Evolutionary conservation across 345 rosid species (phyloP).

Genomic region (Salix udensis): DNA sequence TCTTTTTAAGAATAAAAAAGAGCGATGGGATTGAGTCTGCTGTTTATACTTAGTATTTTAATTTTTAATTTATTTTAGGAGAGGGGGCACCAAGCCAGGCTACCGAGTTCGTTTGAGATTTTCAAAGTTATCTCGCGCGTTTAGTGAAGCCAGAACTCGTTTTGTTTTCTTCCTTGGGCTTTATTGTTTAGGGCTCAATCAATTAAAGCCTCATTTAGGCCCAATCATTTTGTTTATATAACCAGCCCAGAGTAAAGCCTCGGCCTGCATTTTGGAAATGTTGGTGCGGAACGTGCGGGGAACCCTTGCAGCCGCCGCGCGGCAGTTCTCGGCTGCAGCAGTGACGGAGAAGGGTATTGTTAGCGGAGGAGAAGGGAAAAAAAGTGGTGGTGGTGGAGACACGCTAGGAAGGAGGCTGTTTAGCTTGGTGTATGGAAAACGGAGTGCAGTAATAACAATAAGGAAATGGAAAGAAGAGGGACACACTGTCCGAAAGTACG

Average conservation of each 20-base stretch:
- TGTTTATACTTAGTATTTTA: background rate
- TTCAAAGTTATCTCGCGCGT: background rate
- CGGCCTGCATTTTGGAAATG: constrained; percentile 17
- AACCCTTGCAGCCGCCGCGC: constrained; percentile 33
- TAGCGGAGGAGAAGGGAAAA: constrained; percentile 5
- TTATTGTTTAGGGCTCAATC: background rate
- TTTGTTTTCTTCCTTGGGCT: background rate
- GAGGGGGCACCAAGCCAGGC: background rate
- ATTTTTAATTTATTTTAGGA: background rate
- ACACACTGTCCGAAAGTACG: constrained; percentile 58
- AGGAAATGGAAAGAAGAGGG: constrained; percentile 78
- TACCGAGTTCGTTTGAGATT: background rate
- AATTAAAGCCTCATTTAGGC: background rate
- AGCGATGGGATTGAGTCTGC: background rate
- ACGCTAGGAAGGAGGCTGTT: constrained; percentile 68
- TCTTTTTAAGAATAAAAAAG: background rate
- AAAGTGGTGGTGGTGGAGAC: constrained; percentile 44
- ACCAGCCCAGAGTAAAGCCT: background rate
- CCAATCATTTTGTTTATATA: background rate
- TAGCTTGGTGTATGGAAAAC: constrained; percentile 63
- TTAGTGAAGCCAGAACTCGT: background rate
- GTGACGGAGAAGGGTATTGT: constrained; percentile 19
- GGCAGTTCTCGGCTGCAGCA: constrained; percentile 40
- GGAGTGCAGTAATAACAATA: constrained; percentile 70
- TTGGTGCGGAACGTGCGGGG: constrained; percentile 34